Conservation (phyloP, 139 green algal genomes). For the Ulvella scutata region DNA sequence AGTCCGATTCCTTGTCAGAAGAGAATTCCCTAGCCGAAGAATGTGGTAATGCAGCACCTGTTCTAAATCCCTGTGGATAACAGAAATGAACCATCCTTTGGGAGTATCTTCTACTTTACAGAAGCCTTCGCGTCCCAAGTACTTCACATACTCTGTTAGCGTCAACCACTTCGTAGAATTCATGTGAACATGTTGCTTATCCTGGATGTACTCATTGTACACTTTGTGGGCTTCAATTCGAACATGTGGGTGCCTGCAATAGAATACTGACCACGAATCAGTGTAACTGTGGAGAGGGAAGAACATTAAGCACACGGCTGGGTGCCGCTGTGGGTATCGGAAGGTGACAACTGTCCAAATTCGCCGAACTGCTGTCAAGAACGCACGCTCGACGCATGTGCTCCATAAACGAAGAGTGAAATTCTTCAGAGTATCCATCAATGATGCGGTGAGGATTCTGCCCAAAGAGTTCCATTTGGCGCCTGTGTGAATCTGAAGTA, state of each 20-base stretch:
- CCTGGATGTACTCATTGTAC: conserved; percentile 90
- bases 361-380: background rate
- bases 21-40: background rate
- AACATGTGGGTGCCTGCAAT: conserved; percentile 46
- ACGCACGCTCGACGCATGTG: conserved; percentile 55
- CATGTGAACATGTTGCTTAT: conserved; percentile 94
- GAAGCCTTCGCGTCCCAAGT: conserved; percentile 46
- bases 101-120: conserved; percentile 89
- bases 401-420: conserved; percentile 79
- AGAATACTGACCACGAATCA: background rate
- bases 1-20: no score
- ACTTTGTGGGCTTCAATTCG: conserved; percentile 65
- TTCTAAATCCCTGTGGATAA: background rate
- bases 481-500: conserved; percentile 53
- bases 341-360: no score
- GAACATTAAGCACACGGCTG: background rate
- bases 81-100: conserved; percentile 84
- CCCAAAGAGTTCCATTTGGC: conserved; percentile 84
- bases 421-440: conserved; percentile 73
- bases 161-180: conserved; percentile 89
- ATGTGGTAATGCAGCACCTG: background rate
- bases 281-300: background rate
- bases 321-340: no score
- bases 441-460: conserved; percentile 59
- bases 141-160: conserved; percentile 76